phyloP scores from a whole-genome alignment of 2,329 filamentous ascomycete genomes.

The Hypoxylon sp. region DNA sequence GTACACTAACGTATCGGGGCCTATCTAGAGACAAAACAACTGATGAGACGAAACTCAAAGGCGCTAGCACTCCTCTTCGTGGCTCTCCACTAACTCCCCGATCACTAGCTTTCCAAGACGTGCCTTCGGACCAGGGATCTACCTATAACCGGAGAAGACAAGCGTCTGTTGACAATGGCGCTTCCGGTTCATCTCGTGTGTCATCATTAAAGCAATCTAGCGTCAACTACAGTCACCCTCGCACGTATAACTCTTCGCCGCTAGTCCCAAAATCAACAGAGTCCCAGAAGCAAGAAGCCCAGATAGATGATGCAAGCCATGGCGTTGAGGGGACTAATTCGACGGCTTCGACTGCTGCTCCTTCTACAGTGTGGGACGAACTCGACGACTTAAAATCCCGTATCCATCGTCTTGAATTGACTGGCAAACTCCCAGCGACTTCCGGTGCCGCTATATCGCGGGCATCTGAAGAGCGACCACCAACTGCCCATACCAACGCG shows the following conservation, averaged over 20 bases:
- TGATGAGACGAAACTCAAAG: slow-evolving; percentile 57
- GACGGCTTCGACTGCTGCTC: slow-evolving; percentile 87
- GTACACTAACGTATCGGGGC: slow-evolving; percentile 63
- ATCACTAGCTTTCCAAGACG: slow-evolving; percentile 65
- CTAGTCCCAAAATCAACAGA: slow-evolving; percentile 66
- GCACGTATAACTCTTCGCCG: slow-evolving; percentile 72
- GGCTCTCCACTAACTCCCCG: slow-evolving; percentile 66
- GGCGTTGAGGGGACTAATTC: slow-evolving; percentile 83
- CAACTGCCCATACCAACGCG: slow-evolving; percentile 86
- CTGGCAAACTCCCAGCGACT: slow-evolving; percentile 86
- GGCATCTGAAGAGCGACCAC: slow-evolving; percentile 83
- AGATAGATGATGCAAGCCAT: slow-evolving; percentile 59
- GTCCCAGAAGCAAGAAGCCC: slow-evolving; percentile 55
- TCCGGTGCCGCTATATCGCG: slow-evolving; percentile 85
- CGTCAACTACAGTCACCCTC: slow-evolving; percentile 58
- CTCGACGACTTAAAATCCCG: slow-evolving; percentile 94
- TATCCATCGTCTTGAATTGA: slow-evolving; percentile 90
- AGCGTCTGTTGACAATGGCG: slow-evolving; percentile 65
- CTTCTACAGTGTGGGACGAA: slow-evolving; percentile 97
- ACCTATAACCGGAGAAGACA: slow-evolving; percentile 57
- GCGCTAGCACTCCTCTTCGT: slow-evolving; percentile 56
- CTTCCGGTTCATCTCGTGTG: slow-evolving; percentile 59
- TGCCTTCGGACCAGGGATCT: slow-evolving; percentile 47
- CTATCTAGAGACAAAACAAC: slow-evolving; percentile 61
- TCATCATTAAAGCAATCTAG: slow-evolving; percentile 61